Evolutionary conservation across 1,139 yeast genomes (phyloP).

Genomic region (Hansenula lynferdii): DNA sequence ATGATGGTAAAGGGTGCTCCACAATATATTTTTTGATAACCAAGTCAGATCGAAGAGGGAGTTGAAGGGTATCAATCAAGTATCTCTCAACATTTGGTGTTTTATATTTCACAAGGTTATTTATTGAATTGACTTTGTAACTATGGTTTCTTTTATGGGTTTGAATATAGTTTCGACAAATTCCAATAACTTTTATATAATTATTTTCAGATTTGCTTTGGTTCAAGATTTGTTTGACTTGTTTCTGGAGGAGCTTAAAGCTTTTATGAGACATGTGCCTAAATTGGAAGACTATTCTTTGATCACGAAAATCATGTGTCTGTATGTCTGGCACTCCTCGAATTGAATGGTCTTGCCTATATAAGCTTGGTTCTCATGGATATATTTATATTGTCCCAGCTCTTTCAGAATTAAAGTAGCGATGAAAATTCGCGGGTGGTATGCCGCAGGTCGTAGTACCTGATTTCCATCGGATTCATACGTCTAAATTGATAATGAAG

Average conservation of each 20-base stretch:
- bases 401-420: too few species aligned
- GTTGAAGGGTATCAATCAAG: not conserved
- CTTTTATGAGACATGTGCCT: not conserved
- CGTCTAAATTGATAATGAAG: too few species aligned
- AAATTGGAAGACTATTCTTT: too few species aligned
- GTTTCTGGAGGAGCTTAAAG: not conserved
- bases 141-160: not conserved
- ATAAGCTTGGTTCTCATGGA: too few species aligned
- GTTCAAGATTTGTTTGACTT: not conserved
- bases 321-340: too few species aligned
- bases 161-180: not conserved
- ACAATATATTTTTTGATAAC: not conserved
- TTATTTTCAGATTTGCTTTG: not conserved
- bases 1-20: not conserved
- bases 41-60: not conserved
- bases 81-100: not conserved
- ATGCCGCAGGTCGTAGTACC: too few species aligned
- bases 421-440: too few species aligned
- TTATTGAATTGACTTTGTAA: not conserved
- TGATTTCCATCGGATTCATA: too few species aligned
- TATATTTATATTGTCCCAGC: too few species aligned
- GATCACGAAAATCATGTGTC: too few species aligned
- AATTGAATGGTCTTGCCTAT: too few species aligned
- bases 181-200: not conserved
- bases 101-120: not conserved